These are phyloP conservation scores for Talaromyces adpressus DNA, from an alignment of 495 filamentous ascomycete genomes.

Conservation along the genomic window DNA sequence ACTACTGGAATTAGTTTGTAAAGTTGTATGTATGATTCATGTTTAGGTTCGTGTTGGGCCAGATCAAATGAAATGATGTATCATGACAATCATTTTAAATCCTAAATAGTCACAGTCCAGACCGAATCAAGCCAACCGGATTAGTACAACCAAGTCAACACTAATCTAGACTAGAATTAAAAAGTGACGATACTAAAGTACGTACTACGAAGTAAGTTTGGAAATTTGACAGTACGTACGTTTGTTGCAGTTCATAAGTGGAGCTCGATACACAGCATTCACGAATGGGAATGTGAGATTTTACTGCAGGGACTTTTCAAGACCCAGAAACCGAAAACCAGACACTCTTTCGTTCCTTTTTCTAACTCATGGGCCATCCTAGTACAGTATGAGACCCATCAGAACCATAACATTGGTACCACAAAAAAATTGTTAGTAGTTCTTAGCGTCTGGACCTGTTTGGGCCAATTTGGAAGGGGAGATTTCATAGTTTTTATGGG, in stretches of 20 bases:
- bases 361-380: not conserved
- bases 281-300: not conserved
- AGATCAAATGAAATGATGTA: not conserved
- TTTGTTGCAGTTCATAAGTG: not conserved
- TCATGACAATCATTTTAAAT: not conserved
- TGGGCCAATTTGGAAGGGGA: not conserved
- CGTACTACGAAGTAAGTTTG: not conserved
- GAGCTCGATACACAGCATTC: not conserved
- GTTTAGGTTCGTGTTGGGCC: not conserved
- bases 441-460: not conserved
- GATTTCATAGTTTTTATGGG: not conserved
- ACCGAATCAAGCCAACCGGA: not conserved
- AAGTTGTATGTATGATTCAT: not conserved
- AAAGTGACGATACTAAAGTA: not conserved
- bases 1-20: not conserved
- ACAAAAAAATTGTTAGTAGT: not conserved
- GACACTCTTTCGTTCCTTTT: not conserved
- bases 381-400: not conserved
- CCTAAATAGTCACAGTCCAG: not conserved
- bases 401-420: slow-evolving; percentile 1
- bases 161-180: not conserved
- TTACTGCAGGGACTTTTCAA: slow-evolving; percentile 1
- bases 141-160: not conserved
- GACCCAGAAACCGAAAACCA: not conserved
- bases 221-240: not conserved